Evolutionary conservation across 2,329 filamentous ascomycete genomes (phyloP).

Genomic region (Aspergillus novoparasiticus): DNA sequence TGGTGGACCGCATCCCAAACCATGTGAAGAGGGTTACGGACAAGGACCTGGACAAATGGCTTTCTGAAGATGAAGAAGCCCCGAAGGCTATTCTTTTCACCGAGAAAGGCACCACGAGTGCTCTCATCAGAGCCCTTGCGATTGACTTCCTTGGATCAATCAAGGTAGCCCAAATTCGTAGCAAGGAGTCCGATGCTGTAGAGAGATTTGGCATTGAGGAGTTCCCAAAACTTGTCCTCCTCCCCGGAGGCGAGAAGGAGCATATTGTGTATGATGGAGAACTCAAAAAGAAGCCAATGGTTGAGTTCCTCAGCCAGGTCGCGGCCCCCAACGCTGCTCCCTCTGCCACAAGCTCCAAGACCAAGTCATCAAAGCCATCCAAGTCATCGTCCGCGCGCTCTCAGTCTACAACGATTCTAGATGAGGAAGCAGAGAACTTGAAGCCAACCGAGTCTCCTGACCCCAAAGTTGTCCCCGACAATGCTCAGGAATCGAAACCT

Average conservation of each 20-base stretch:
- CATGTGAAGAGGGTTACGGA: constrained; percentile 81
- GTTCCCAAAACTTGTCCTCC: constrained; percentile 78
- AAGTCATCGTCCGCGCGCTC: constrained; percentile 44
- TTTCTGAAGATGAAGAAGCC: constrained; percentile 65
- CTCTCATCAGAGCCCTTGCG: constrained; percentile 79
- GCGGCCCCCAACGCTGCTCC: constrained; percentile 79
- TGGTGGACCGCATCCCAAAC: constrained; percentile 87
- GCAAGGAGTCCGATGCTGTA: constrained; percentile 74
- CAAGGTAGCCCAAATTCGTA: constrained; percentile 76
- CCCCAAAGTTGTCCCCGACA: constrained; percentile 48
- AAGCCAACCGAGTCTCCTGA: constrained; percentile 58
- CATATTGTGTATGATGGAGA: constrained; percentile 77
- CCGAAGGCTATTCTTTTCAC: constrained; percentile 91
- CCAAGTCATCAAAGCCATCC: constrained; percentile 39
- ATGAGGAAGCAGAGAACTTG: constrained; percentile 29
- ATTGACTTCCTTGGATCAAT: constrained; percentile 87
- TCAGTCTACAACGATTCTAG: constrained; percentile 51
- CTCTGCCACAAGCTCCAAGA: constrained; percentile 47
- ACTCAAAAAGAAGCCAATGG: constrained; percentile 79
- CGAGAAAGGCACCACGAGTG: constrained; percentile 85
- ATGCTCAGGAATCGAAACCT: constrained; percentile 36
- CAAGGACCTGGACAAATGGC: constrained; percentile 75
- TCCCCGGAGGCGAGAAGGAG: constrained; percentile 71
- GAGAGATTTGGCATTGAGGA: constrained; percentile 74
- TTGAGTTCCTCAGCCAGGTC: constrained; percentile 78